Evolutionary conservation across 257 asterid species (phyloP).

Genomic region (Solanum clarkiae): DNA sequence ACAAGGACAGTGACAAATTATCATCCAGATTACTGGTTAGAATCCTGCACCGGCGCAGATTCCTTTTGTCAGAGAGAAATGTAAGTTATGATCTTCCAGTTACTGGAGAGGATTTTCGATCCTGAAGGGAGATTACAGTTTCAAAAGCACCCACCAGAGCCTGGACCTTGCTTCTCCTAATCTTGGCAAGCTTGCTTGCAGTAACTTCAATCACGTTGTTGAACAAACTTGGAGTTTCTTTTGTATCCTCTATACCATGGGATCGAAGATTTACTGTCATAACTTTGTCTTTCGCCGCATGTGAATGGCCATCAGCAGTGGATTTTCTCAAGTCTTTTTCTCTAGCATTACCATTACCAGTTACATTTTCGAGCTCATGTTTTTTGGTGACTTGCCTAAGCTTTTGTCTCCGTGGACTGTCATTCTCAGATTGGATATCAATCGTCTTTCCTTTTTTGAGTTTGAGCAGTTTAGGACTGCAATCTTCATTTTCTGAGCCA

Average conservation of each 20-base stretch:
- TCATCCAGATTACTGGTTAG: neutral
- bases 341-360: neutral
- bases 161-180: slow-evolving; percentile 39
- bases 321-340: neutral
- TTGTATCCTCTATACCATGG: neutral
- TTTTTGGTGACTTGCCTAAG: neutral
- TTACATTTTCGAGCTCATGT: neutral
- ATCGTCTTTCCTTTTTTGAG: neutral
- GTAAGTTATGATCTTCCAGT: neutral
- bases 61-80: neutral
- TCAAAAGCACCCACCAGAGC: slow-evolving; percentile 67
- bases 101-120: neutral
- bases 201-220: slow-evolving; percentile 36
- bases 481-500: neutral
- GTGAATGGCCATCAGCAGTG: neutral
- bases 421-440: neutral
- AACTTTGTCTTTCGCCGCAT: neutral
- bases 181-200: slow-evolving; percentile 35
- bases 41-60: neutral
- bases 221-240: neutral
- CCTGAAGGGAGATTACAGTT: slow-evolving; percentile 43
- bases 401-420: neutral
- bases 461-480: neutral
- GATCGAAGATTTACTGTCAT: neutral
- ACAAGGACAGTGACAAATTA: neutral